phyloP scores from a whole-genome alignment of 2,329 filamentous ascomycete genomes.

The Exophiala oligosperma region DNA sequence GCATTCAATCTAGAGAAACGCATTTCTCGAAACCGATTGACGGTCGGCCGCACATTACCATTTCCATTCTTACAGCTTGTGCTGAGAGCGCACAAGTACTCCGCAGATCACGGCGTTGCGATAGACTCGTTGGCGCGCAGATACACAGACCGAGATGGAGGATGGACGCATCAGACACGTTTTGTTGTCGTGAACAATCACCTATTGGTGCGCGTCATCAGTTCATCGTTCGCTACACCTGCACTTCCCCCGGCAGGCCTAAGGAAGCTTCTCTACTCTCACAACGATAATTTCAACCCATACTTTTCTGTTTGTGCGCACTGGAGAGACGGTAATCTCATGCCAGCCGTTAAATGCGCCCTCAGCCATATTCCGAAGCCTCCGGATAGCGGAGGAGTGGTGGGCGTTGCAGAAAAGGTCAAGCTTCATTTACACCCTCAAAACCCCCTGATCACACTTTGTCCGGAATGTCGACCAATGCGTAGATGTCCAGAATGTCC shows the following conservation, averaged over 20 bases:
- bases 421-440: slow-evolving; percentile 34
- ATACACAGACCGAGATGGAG: slow-evolving; percentile 49
- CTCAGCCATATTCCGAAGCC: slow-evolving; percentile 55
- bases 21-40: slow-evolving; percentile 54
- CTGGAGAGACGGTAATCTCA: slow-evolving; percentile 62
- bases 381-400: slow-evolving; percentile 41
- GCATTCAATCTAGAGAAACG: slow-evolving; percentile 48
- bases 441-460: slow-evolving; percentile 51
- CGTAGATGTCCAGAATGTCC: slow-evolving; percentile 63
- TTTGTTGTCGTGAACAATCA: slow-evolving; percentile 56
- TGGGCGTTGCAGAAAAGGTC: slow-evolving; percentile 41
- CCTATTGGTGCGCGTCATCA: slow-evolving; percentile 60
- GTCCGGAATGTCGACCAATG: slow-evolving; percentile 58
- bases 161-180: slow-evolving; percentile 57
- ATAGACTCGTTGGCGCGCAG: slow-evolving; percentile 50
- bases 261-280: slow-evolving; percentile 59
- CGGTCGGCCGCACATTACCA: slow-evolving; percentile 55
- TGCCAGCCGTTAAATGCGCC: slow-evolving; percentile 62
- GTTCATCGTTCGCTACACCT: slow-evolving; percentile 53
- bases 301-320: slow-evolving; percentile 64
- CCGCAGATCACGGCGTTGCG: slow-evolving; percentile 49
- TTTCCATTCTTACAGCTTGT: slow-evolving; percentile 62
- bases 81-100: slow-evolving; percentile 50
- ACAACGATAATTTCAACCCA: slow-evolving; percentile 58
- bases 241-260: slow-evolving; percentile 53